Conservation (phyloP, 2,329 filamentous ascomycete genomes). For the Biscogniauxia sp. region DNA sequence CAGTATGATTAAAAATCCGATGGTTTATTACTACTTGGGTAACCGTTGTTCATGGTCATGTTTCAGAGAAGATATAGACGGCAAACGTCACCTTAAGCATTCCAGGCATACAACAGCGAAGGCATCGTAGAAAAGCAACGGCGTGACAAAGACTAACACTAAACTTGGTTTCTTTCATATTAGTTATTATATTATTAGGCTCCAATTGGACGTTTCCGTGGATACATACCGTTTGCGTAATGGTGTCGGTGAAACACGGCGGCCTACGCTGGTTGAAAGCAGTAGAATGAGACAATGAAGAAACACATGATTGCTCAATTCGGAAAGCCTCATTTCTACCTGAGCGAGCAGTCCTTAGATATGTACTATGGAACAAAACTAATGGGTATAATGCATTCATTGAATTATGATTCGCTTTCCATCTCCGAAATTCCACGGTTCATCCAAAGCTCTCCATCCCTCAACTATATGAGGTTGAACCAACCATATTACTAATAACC, state of each 20-base stretch:
- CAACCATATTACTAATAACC: no score
- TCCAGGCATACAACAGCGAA: not conserved
- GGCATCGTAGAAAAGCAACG: constrained; percentile 1
- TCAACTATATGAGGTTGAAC: no score
- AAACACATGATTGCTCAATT: not conserved
- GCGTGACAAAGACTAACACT: not conserved
- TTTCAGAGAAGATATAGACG: no score
- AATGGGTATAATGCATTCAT: not conserved
- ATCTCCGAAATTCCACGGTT: not conserved
- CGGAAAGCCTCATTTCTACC: not conserved
- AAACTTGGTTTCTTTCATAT: not conserved
- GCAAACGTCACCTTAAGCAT: no score
- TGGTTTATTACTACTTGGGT: no score
- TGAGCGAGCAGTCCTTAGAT: not conserved
- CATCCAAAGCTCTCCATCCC: not conserved
- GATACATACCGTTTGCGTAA: not conserved
- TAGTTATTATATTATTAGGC: no score
- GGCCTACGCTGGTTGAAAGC: not conserved
- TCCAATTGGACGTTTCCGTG: not conserved
- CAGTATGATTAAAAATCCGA: no score
- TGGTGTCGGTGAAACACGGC: not conserved
- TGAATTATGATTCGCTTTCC: not conserved
- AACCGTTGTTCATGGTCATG: no score
- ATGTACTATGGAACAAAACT: not conserved
- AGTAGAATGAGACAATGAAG: not conserved